These are phyloP conservation scores for Erythrophleum fordii DNA, from an alignment of 306 rosid genomes.

Conservation along the genomic window DNA sequence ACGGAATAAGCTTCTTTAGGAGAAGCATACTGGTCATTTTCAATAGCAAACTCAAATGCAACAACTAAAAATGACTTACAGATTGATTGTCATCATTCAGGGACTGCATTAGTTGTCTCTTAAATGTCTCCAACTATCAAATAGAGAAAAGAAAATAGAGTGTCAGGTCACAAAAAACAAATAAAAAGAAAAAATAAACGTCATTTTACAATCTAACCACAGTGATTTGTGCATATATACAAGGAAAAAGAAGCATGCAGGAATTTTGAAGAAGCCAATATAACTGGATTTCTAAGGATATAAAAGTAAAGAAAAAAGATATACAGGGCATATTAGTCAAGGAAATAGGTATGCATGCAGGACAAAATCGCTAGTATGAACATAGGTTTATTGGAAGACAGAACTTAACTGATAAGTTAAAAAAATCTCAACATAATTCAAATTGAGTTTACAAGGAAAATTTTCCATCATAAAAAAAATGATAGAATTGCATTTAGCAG, in stretches of 20 bases:
- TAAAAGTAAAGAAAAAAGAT: neutral
- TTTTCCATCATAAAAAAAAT: neutral
- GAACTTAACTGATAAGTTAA: neutral
- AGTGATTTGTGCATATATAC: neutral
- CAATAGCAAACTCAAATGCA: conserved; percentile 22
- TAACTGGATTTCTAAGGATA: neutral
- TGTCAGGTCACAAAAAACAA: conserved; percentile 12
- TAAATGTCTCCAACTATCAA: conserved; percentile 32
- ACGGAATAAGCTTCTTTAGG: conserved; percentile 9
- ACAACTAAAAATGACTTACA: conserved; percentile 57
- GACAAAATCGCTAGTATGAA: neutral
- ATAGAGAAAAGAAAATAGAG: conserved; percentile 7
- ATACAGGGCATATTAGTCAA: neutral
- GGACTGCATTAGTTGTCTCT: conserved; percentile 91
- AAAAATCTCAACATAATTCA: neutral
- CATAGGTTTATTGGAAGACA: neutral
- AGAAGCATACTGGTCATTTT: conserved; percentile 13
- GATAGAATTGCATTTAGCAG: neutral
- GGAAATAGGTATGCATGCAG: conserved; percentile 9
- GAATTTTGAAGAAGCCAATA: conserved; percentile 5
- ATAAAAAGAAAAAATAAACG: neutral
- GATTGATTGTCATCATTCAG: conserved; percentile 78
- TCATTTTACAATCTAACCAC: conserved; percentile 13
- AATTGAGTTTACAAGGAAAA: neutral
- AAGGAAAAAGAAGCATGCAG: conserved; percentile 26